Base-by-base conservation (phyloP, 768 basidiomycete genomes). In the Kwoniella europaea region DNA sequence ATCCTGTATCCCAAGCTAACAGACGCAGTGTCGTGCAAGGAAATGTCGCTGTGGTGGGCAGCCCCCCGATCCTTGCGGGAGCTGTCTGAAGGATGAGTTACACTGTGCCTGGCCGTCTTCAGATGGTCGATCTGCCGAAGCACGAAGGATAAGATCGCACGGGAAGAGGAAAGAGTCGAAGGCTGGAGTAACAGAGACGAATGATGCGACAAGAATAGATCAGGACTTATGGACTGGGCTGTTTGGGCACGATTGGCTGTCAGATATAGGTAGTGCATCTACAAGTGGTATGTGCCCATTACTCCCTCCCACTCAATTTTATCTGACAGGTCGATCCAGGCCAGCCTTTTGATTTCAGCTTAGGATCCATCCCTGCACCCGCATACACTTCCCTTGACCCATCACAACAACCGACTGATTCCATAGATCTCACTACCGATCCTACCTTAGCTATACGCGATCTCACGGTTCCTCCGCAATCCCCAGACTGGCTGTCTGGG, bases 61-160 rank as follows among this genome's bases (percentile, higher is more conserved):
- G 2, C 74, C 73, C 4, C 71, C 74, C 44, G 69, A 41, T 4
- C 65, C 71, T 20, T 77, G 76, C 56, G 63, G 55, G 9, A 77
- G 69, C 58, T 77, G 76, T 50, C 35, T 73, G 12, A 59, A 65
- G 42, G 62, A 60, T 16, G 65, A 64, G 18, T 22, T 68, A 24
- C 16, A 13, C 5, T 77, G 76, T 60, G 10, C 41, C 57, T 77
- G 76, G 76, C 76, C 76, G 24, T 55, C 35, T 0, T 63, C 67
- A 22, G 76, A 77, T 54, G 74, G 76, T 10, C 44, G 76, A 27
- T 70, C 76, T 10, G 58, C 69, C 41, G 52, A 67, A 55, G 71
- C 71, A 29, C 42, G 71, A 18, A 29, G 62, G 65, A 43, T 57
- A 12, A 56, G 69, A 43, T 16, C 63, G 29, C 63, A 69, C 35